Percentiles rank a stretch among this genome's conserved stretches.
These are phyloP conservation scores for Penicillium simplicissimum DNA, from an alignment of 495 filamentous ascomycete species.

Conservation along the genomic window DNA sequence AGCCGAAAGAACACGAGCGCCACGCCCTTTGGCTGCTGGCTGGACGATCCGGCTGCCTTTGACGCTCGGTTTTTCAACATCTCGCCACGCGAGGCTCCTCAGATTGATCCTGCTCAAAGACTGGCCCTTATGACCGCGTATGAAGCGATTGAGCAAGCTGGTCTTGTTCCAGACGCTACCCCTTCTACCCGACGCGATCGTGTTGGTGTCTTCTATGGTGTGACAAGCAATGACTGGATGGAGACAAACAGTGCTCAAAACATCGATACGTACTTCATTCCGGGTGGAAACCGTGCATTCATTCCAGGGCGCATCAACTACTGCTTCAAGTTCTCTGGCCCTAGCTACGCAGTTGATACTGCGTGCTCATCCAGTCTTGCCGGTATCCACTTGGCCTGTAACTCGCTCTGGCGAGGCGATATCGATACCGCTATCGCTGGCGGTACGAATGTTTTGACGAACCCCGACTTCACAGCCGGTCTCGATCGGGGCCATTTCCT, in stretches of 20 bases:
- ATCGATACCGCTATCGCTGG: constrained; percentile 80
- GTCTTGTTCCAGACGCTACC: constrained; percentile 76
- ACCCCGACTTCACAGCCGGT: constrained; percentile 75
- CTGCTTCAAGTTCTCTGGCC: constrained; percentile 79
- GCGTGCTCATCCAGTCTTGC: constrained; percentile 82
- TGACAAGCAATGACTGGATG: constrained; percentile 82
- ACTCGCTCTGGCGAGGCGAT: constrained; percentile 69
- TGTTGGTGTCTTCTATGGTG: constrained; percentile 83
- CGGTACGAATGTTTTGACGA: constrained; percentile 75
- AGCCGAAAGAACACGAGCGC: constrained; percentile 69
- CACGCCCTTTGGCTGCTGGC: constrained; percentile 79
- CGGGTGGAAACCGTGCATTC: constrained; percentile 80
- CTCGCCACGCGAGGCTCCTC: constrained; percentile 80
- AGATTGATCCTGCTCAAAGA: constrained; percentile 84
- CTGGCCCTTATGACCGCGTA: constrained; percentile 78
- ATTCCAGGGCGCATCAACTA: constrained; percentile 79
- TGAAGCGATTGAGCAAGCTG: constrained; percentile 83
- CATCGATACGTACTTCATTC: constrained; percentile 87
- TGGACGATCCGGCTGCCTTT: constrained; percentile 76
- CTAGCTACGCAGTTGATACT: constrained; percentile 78
- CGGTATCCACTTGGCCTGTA: constrained; percentile 77
- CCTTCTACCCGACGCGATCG: constrained; percentile 74
- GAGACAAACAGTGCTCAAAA: constrained; percentile 82
- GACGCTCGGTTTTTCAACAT: constrained; percentile 89
- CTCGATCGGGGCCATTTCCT: constrained; percentile 77